Evolutionary conservation across 805 yeast species (phyloP), one percentile per base, ranked within the genome.

Genomic region (Komagataella kurtzmanii): DNA sequence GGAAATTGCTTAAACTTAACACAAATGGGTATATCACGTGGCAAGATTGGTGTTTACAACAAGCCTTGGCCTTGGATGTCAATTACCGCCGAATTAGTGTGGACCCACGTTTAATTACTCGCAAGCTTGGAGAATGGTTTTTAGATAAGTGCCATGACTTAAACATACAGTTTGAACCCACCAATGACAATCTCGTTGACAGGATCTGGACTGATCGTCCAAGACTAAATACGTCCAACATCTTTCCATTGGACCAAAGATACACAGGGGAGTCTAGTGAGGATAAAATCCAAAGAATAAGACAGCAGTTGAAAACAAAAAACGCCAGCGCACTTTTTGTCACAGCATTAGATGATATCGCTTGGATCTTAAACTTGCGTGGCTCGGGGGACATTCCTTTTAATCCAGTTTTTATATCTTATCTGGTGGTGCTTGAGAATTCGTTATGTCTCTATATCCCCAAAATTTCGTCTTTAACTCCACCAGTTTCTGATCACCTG

Each of bases 1-100:
- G 98, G 98, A 66, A 68, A 1, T 67, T 93, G 48, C 72, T 93
- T 54, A 89, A 85, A 61, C 95, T 84, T 63, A 96, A 96, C 3
- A 69, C 74, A 43, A 73, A 76, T n/a, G 85, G 82, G 36, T 76
- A 76, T 44, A 79, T 83, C 12, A 72, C 84, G 6, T 91, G 98
- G 98, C 80, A 80, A 55, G 81, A 82, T 51, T 93, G 88, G 84
- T 77, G 82, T 48, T 70, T 81, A 24, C 75, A 78, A 6, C 75
- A 80, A 53, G 78, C 83, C 2, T 30, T 30, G 40, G 59, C 64
- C 18, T 74, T 70, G 49, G 71, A 68, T 60, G 53, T 72, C 65
- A 58, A 71, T 51, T 60, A 70, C 54, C 62, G 72, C 65, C 80
- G 77, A 43, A 77, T 93, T 53, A 93, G 96, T 45, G 82, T 88